A percentile compares a stretch with the other conserved stretches of the same genome.
Conservation (phyloP, 495 filamentous ascomycete genomes). For the Wilcoxina mikolae region DNA sequence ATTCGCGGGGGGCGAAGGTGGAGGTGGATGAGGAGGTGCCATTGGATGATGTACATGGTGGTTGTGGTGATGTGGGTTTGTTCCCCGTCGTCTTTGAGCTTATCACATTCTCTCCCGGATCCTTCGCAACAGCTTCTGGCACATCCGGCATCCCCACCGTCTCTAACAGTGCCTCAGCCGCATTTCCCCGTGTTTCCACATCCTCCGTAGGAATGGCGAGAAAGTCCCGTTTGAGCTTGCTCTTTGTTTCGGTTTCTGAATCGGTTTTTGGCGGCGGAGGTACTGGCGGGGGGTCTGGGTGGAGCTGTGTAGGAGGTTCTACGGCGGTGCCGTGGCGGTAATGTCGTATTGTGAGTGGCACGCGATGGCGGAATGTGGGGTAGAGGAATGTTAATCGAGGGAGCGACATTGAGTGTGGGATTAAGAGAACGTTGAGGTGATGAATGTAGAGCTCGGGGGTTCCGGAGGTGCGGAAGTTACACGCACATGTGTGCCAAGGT, state of each 20-base stretch:
- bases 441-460: no score
- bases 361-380: slow-evolving; percentile 39
- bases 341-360: slow-evolving; percentile 21
- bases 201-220: not conserved
- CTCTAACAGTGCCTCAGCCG: slow-evolving; percentile 19
- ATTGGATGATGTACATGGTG: slow-evolving; percentile 29
- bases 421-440: no score
- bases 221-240: slow-evolving; percentile 6
- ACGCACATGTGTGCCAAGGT: no score
- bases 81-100: slow-evolving; percentile 25
- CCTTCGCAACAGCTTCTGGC: not conserved
- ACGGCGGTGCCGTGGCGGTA: slow-evolving; percentile 49
- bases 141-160: no score
- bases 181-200: not conserved
- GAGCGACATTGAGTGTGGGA: no score
- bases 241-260: slow-evolving; percentile 7
- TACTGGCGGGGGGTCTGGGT: not conserved
- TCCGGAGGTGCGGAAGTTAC: no score
- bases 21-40: slow-evolving; percentile 34
- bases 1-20: slow-evolving; percentile 29
- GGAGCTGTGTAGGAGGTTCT: slow-evolving; percentile 35
- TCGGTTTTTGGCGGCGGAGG: slow-evolving; percentile 4
- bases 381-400: slow-evolving; percentile 60
- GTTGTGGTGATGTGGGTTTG: slow-evolving; percentile 54
- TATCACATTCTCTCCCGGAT: slow-evolving; percentile 32